phyloP scores from a whole-genome alignment of 2,329 filamentous ascomycete genomes.

The Aurifilum marmelostoma region DNA sequence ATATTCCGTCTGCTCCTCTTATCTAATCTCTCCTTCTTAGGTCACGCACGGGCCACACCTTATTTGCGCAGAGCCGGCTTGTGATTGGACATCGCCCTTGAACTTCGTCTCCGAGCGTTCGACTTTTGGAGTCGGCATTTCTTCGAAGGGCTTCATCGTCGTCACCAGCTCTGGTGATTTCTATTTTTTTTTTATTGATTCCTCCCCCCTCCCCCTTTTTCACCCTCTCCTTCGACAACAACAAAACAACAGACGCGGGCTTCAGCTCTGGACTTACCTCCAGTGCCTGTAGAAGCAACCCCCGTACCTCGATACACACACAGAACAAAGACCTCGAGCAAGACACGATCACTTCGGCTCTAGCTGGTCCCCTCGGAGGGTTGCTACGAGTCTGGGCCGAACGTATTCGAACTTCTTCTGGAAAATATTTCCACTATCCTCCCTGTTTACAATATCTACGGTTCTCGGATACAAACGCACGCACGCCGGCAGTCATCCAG shows the following conservation, averaged over 20 bases:
- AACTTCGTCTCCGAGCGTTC: neutral
- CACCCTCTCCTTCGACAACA: neutral
- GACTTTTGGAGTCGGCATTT: neutral
- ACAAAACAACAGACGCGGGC: neutral
- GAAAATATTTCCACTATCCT: neutral
- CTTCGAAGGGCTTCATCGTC: neutral
- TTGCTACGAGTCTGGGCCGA: slow-evolving; percentile 4
- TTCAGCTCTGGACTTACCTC: neutral
- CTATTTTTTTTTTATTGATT: neutral
- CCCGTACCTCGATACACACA: neutral
- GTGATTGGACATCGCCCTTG: neutral
- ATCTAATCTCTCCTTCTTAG: neutral
- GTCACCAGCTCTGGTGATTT: neutral
- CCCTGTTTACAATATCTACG: neutral
- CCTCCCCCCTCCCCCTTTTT: neutral
- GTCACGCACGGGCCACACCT: neutral
- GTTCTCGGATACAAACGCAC: neutral
- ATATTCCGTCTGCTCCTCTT: neutral
- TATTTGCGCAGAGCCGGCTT: neutral
- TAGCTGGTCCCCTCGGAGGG: neutral
- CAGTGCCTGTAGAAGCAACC: neutral
- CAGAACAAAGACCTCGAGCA: neutral
- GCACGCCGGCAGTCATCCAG: neutral
- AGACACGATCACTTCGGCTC: neutral
- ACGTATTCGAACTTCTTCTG: neutral